Conservation (phyloP, 106 monocot species). For the Cymbidium sinense region DNA sequence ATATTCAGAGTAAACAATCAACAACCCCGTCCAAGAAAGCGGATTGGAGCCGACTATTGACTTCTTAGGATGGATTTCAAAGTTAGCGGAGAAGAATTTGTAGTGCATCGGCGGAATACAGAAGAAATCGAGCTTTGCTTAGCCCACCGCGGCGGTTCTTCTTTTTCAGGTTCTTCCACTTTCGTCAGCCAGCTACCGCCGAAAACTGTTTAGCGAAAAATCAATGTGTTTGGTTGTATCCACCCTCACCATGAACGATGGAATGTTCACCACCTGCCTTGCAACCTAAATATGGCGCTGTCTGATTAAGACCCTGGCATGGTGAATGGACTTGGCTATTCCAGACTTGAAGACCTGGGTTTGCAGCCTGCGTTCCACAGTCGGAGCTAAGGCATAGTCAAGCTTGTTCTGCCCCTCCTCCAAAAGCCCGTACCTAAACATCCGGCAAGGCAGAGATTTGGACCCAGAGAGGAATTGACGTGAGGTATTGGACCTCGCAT, state of each 20-base stretch:
- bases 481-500: too few relatives aligned
- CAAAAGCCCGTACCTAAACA: slow-evolving; percentile 44
- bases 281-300: slow-evolving; percentile 90
- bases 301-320: slow-evolving; percentile 81
- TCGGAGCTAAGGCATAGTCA: slow-evolving; percentile 47
- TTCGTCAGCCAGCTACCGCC: not conserved
- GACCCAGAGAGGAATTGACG: too few relatives aligned
- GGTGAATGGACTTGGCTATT: slow-evolving; percentile 81
- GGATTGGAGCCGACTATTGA: too few relatives aligned
- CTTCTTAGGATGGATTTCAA: too few relatives aligned
- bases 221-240: slow-evolving; percentile 13
- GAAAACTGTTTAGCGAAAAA: slow-evolving; percentile 6
- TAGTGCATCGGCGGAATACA: too few relatives aligned
- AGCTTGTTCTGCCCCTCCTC: slow-evolving; percentile 60
- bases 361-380: slow-evolving; percentile 70
- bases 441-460: slow-evolving; percentile 39
- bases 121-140: not conserved
- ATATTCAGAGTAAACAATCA: too few relatives aligned
- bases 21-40: too few relatives aligned
- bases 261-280: slow-evolving; percentile 20
- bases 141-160: slow-evolving; percentile 11
- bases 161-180: slow-evolving; percentile 9
- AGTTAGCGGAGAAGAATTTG: too few relatives aligned
- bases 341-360: slow-evolving; percentile 88
- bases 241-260: slow-evolving; percentile 16